These are phyloP conservation scores for Coriaria nepalensis DNA, from an alignment of 306 rosid genomes.

Conservation along the genomic window DNA sequence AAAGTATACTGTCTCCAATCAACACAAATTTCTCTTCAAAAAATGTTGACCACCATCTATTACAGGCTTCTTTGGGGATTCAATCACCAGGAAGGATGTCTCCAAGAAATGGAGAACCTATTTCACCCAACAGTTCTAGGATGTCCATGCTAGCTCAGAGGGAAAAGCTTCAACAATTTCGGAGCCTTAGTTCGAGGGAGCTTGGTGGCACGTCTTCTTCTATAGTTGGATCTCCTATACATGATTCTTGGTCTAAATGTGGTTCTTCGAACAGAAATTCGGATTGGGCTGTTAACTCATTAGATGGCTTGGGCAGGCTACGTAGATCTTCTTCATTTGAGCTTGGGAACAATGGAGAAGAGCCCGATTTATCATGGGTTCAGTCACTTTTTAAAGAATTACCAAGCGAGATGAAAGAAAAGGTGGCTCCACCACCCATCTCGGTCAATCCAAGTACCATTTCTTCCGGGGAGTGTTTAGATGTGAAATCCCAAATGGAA, in stretches of 20 bases:
- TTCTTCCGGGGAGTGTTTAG: constrained; percentile 26
- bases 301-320: background rate
- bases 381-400: constrained; percentile 8
- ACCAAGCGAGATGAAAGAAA: background rate
- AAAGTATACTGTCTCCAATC: constrained; percentile 51
- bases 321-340: background rate
- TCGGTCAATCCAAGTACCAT: constrained; percentile 24
- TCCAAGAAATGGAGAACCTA: constrained; percentile 54
- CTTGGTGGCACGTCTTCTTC: too few species aligned
- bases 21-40: constrained; percentile 54
- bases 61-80: constrained; percentile 42
- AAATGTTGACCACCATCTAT: constrained; percentile 39
- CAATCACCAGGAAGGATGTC: constrained; percentile 77
- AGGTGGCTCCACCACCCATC: background rate
- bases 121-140: constrained; percentile 52
- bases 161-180: constrained; percentile 40
- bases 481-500: constrained; percentile 28
- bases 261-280: too few species aligned
- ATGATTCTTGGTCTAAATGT: too few species aligned
- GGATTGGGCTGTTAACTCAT: too few species aligned
- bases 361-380: constrained; percentile 12
- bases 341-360: constrained; percentile 1
- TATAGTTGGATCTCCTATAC: too few species aligned
- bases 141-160: constrained; percentile 42
- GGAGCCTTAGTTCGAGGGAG: constrained; percentile 36